A percentile compares a stretch with the other conserved stretches of the same genome.
phyloP scores from a whole-genome alignment of 371 early-diverging fungal species.

The Chytridiales sp. region DNA sequence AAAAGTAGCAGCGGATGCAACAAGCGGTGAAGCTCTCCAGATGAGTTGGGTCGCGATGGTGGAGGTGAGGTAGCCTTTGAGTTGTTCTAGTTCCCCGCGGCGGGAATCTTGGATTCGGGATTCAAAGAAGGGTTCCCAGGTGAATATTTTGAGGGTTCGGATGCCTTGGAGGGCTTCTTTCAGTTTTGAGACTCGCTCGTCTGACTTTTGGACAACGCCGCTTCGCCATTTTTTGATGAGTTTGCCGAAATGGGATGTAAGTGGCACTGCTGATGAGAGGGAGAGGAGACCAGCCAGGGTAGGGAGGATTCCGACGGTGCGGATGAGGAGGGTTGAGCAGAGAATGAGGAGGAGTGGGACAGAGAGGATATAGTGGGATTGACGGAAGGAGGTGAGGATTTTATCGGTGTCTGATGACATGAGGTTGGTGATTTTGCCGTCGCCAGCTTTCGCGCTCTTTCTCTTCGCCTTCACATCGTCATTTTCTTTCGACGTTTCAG shows the following conservation, averaged over 20 bases:
- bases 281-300: conserved; percentile 27
- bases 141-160: conserved; percentile 35
- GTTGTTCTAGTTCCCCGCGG: conserved; percentile 6
- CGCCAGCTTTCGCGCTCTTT: neutral
- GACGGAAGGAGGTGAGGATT: conserved; percentile 25
- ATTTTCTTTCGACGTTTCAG: neutral
- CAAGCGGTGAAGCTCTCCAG: conserved; percentile 23
- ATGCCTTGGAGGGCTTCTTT: conserved; percentile 37
- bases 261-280: conserved; percentile 27
- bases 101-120: neutral
- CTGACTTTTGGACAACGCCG: conserved; percentile 18
- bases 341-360: conserved; percentile 24
- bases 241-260: conserved; percentile 19
- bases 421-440: conserved; percentile 36
- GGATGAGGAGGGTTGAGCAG: conserved; percentile 14
- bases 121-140: conserved; percentile 22
- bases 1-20: conserved; percentile 23
- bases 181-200: conserved; percentile 17
- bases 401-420: conserved; percentile 36
- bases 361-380: conserved; percentile 26
- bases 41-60: conserved; percentile 22
- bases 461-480: conserved; percentile 2
- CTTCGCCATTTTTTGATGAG: conserved; percentile 17
- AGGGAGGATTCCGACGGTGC: conserved; percentile 27
- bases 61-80: conserved; percentile 12